A percentile compares a stretch with the other conserved stretches of the same genome.
These are phyloP conservation scores for Coleophoma cylindrospora DNA, from an alignment of 2,329 filamentous ascomycete genomes.

Conservation along the genomic window DNA sequence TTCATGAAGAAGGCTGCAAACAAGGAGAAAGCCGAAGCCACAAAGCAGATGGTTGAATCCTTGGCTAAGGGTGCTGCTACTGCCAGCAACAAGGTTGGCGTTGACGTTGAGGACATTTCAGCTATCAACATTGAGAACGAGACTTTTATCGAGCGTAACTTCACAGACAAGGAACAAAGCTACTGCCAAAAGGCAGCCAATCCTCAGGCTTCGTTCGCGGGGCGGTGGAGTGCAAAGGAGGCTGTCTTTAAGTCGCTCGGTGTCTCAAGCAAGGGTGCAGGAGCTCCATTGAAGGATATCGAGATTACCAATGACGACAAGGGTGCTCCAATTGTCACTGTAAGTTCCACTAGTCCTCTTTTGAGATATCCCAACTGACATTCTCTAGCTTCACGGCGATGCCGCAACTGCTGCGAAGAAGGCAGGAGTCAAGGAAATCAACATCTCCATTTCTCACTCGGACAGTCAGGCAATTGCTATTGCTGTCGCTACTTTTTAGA, in stretches of 20 bases:
- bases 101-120: constrained; percentile 86
- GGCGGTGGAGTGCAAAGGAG: constrained; percentile 96
- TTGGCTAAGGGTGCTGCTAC: constrained; percentile 61
- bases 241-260: constrained; percentile 97
- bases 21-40: constrained; percentile 50
- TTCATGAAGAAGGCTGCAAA: constrained; percentile 55
- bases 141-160: constrained; percentile 92
- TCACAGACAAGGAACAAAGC: constrained; percentile 75
- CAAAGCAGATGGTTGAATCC: constrained; percentile 69
- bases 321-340: constrained; percentile 78
- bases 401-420: constrained; percentile 79
- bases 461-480: constrained; percentile 93
- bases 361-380: constrained; percentile 7
- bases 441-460: constrained; percentile 92
- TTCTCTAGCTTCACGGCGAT: constrained; percentile 71
- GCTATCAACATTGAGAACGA: constrained; percentile 91
- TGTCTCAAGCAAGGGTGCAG: constrained; percentile 79
- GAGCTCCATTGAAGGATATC: constrained; percentile 88
- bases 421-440: constrained; percentile 83
- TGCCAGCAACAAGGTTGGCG: constrained; percentile 74
- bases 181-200: constrained; percentile 80
- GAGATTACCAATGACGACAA: constrained; percentile 79
- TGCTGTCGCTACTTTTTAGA: constrained; percentile 74
- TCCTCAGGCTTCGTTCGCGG: constrained; percentile 87
- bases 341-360: constrained; percentile 45